Evolutionary conservation across 148 eudicot genomes (phyloP), one percentile per base, ranked within the genome.

Genomic region (Talinum fruticosum): DNA sequence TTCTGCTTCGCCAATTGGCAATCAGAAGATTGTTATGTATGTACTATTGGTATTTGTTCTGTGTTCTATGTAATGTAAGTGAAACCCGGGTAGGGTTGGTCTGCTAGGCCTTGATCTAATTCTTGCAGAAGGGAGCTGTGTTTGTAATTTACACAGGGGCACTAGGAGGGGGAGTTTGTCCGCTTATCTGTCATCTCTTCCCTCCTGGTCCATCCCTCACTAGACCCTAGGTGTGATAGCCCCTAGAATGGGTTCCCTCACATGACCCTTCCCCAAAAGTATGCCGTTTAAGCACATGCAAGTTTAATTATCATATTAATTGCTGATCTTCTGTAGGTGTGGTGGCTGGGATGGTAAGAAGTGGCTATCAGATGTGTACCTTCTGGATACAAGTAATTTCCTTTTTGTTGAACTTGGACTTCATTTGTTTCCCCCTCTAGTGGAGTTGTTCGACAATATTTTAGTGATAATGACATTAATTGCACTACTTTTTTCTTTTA

Each of bases 271-370:
- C 26, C 64, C 29, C 2, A n/a, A 57, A 57, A 57, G 10, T 57
- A n/a, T 18, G 28, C 6, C n/a, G n/a, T 64, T 75, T 69, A 5
- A 49, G 47, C 28, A 12, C 47, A 28, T 81, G 32, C 16, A 16
- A 34, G 29, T 78, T 69, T 32, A 82, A 61, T 14, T 32, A 53
- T 37, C 69, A 73, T 77, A 74, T 21, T 69, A 61, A 80, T 69
- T 54, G 44, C 75, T 89, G 34, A 62, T 62, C 28, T 8, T n/a
- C 10, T 62, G 83, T 87, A 96, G 99, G 99, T 93, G 88, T 82
- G 99, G 99, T 73, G 98, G 99, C 57, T 93, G 98, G 93, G 99
- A 96, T 87, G 98, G 99, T 73, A 90, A 88, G 83, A 96, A 85
- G 85, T 93, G 98, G 97, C 79, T 96, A 77, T 90, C 99, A 35